These are phyloP conservation scores for Croton setiger DNA, from an alignment of 441 rosid species.

Conservation along the genomic window DNA sequence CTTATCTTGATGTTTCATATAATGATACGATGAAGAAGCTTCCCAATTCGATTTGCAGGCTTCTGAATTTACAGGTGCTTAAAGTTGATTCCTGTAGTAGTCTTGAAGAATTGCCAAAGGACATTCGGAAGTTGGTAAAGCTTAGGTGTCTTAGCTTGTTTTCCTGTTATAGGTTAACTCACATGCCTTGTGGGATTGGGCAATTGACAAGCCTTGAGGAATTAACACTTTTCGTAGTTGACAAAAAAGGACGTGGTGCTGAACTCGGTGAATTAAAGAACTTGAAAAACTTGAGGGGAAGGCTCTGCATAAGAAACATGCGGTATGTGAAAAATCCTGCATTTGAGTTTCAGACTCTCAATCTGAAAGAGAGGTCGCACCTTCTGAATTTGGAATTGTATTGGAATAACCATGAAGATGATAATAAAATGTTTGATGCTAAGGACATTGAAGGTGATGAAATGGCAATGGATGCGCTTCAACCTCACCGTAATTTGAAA, in stretches of 20 bases:
- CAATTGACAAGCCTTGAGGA: slow-evolving; percentile 15
- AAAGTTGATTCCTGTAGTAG: not conserved
- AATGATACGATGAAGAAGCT: not conserved
- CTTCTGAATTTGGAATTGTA: not conserved
- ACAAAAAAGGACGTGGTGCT: not conserved
- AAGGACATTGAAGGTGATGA: not conserved
- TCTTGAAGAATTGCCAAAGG: slow-evolving; percentile 16
- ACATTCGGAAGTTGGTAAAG: slow-evolving; percentile 11
- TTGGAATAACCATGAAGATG: not conserved
- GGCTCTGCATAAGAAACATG: not conserved
- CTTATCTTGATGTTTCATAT: slow-evolving; percentile 6
- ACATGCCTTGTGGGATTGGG: slow-evolving; percentile 25
- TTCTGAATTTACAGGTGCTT: slow-evolving; percentile 2
- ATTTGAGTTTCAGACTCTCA: not conserved
- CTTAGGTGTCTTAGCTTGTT: slow-evolving; percentile 18
- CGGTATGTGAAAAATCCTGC: not conserved
- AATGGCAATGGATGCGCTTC: not conserved
- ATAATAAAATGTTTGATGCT: not conserved
- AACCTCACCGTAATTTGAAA: slow-evolving; percentile 13
- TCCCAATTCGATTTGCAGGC: not conserved
- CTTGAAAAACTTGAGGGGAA: not conserved
- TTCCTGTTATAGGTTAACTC: not conserved
- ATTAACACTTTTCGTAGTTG: slow-evolving; percentile 15
- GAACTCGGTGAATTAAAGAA: not conserved
- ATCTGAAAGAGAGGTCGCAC: slow-evolving; percentile 2